Evolutionary conservation across 257 asterid species (phyloP).

Genomic region (Petunia secreta): DNA sequence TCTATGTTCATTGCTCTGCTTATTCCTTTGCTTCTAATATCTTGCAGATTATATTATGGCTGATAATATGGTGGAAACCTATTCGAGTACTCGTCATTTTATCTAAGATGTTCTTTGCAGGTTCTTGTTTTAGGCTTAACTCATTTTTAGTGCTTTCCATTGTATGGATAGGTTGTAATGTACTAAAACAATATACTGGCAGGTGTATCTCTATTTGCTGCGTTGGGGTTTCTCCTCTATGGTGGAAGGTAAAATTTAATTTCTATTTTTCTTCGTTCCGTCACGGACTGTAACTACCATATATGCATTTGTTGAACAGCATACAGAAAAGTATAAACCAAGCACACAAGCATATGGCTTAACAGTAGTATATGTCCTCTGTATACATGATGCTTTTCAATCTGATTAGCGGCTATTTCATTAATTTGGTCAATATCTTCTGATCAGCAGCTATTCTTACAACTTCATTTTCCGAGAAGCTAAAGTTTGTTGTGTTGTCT

Average conservation of each 20-base stretch:
- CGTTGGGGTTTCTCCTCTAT: constrained; percentile 89
- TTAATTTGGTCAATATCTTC: not conserved
- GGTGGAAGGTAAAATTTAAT: constrained; percentile 82
- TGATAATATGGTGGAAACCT: constrained; percentile 92
- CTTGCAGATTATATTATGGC: constrained; percentile 75
- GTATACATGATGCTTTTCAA: not conserved
- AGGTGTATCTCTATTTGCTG: constrained; percentile 92
- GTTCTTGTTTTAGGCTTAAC: constrained; percentile 40
- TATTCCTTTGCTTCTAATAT: constrained; percentile 27
- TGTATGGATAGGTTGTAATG: constrained; percentile 2
- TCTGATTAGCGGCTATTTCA: not conserved
- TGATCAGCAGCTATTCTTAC: not conserved
- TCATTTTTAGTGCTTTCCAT: constrained; percentile 20
- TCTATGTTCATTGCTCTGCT: not conserved
- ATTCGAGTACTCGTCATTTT: constrained; percentile 55
- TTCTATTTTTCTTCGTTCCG: not conserved
- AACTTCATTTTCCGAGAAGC: not conserved
- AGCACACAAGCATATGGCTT: not conserved
- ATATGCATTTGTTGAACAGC: not conserved
- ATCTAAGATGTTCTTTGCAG: constrained; percentile 97
- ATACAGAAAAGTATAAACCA: constrained; percentile 4
- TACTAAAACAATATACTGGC: constrained; percentile 43
- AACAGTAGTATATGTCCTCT: not conserved
- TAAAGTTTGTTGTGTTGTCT: constrained; percentile 11
- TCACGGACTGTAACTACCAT: not conserved